Conservation (phyloP, 352 stramenopile species). For the Phytophthora agathidicida region DNA sequence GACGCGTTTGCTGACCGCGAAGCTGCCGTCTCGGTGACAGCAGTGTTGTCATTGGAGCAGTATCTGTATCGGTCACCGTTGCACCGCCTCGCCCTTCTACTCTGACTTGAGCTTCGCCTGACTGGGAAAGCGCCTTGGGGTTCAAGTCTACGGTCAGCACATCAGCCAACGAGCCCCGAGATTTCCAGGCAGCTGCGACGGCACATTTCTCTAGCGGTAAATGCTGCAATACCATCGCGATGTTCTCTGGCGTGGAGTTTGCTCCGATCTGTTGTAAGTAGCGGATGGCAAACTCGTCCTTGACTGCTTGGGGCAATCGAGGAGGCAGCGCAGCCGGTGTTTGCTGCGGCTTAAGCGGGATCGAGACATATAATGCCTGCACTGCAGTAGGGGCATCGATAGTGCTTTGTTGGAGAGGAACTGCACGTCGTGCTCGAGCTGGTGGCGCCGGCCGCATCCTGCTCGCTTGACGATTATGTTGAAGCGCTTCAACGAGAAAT, state of each 20-base stretch:
- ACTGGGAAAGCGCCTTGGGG: conserved; percentile 23
- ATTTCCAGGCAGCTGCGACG: conserved; percentile 63
- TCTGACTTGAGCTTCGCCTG: conserved; percentile 10
- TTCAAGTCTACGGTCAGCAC: conserved; percentile 64
- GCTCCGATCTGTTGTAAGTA: conserved; percentile 73
- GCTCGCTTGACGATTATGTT: conserved; percentile 1
- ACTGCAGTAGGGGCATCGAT: conserved; percentile 43
- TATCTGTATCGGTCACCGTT: background rate
- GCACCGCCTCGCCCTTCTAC: background rate
- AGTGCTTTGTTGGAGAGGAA: background rate
- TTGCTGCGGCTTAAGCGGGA: conserved; percentile 62
- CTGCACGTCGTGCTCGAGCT: conserved; percentile 12
- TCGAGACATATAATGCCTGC: conserved; percentile 53
- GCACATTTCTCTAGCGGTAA: conserved; percentile 70
- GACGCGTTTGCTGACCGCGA: conserved; percentile 11
- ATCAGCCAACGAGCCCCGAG: conserved; percentile 56
- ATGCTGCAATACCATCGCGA: conserved; percentile 65
- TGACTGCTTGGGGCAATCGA: conserved; percentile 48
- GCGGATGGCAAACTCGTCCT: conserved; percentile 77
- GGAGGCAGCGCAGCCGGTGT: conserved; percentile 46
- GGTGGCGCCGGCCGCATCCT: conserved; percentile 14
- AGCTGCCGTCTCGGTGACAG: conserved; percentile 5
- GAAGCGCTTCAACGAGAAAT: conserved; percentile 20
- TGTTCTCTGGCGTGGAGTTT: conserved; percentile 52
- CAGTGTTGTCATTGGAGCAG: background rate